Percentiles rank a stretch among this genome's conserved stretches.
Conservation (phyloP, 1,284 basidiomycete genomes). For the Heterobasidion annosum region DNA sequence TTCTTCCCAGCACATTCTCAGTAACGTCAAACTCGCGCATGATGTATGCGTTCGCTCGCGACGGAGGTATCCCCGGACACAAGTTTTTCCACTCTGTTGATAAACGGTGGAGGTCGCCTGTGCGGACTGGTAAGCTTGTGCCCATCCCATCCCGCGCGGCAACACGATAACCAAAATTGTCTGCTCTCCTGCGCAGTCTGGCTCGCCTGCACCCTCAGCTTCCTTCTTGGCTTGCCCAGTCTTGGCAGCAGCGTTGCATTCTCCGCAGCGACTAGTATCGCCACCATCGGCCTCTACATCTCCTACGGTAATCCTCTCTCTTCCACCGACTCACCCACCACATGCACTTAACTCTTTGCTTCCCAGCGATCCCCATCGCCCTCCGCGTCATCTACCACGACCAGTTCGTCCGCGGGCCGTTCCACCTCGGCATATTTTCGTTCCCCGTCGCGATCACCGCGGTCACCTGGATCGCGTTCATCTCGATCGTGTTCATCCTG, state of each 20-base stretch:
- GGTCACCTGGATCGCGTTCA: slow-evolving; percentile 52
- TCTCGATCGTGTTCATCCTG: slow-evolving; percentile 58
- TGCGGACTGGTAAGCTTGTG: slow-evolving; percentile 46
- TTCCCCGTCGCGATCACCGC: slow-evolving; percentile 45
- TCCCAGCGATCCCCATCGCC: slow-evolving; percentile 53
- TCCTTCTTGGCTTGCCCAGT: slow-evolving; percentile 63
- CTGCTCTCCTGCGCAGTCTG: slow-evolving; percentile 36
- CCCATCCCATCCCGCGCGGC: no score
- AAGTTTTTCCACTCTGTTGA: slow-evolving; percentile 61
- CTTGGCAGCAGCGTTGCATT: slow-evolving; percentile 67
- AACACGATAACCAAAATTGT: not conserved
- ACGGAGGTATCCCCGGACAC: slow-evolving; percentile 61
- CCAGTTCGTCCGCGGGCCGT: slow-evolving; percentile 59
- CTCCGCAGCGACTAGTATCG: slow-evolving; percentile 66
- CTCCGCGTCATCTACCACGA: slow-evolving; percentile 53
- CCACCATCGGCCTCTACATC: slow-evolving; percentile 71
- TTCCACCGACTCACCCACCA: not conserved
- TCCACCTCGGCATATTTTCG: slow-evolving; percentile 57
- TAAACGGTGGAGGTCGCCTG: slow-evolving; percentile 46
- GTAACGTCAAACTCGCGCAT: slow-evolving; percentile 71
- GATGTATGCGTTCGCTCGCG: slow-evolving; percentile 72
- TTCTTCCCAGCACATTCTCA: slow-evolving; percentile 46
- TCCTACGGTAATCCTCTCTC: slow-evolving; percentile 42
- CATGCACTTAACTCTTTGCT: not conserved
- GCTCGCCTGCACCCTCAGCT: slow-evolving; percentile 71